These are phyloP conservation scores for Grosmannia huntii DNA, from an alignment of 2,329 filamentous ascomycete species.

Conservation along the genomic window DNA sequence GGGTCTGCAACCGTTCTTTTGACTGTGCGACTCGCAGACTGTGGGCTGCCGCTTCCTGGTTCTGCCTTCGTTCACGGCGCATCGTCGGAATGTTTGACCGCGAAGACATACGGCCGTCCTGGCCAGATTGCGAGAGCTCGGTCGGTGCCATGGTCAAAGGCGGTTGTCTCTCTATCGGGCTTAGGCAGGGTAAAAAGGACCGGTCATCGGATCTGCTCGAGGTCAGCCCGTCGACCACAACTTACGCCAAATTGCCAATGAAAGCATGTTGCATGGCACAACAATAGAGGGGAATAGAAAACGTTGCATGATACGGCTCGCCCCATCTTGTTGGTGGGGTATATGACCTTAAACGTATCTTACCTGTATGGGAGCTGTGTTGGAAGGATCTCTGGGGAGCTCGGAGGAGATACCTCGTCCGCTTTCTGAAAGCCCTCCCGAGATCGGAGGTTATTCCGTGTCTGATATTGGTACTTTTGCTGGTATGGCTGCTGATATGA, in stretches of 20 bases:
- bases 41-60: slow-evolving; percentile 25
- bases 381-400: slow-evolving; percentile 36
- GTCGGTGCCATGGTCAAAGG: not conserved
- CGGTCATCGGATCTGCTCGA: not conserved
- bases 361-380: slow-evolving; percentile 23
- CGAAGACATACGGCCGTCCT: slow-evolving; percentile 5
- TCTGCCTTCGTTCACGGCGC: slow-evolving; percentile 36
- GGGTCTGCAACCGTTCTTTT: slow-evolving; percentile 19
- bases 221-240: not conserved
- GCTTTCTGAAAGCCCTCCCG: not conserved
- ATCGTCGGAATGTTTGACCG: slow-evolving; percentile 34
- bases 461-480: slow-evolving; percentile 1
- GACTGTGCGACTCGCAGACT: slow-evolving; percentile 26
- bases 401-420: slow-evolving; percentile 40
- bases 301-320: no score
- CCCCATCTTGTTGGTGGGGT: no score
- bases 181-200: not conserved
- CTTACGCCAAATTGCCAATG: slow-evolving; percentile 5
- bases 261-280: not conserved
- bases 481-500: not conserved
- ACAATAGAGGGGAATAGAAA: slow-evolving; percentile 17
- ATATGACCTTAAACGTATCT: not conserved
- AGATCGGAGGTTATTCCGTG: not conserved
- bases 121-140: slow-evolving; percentile 10
- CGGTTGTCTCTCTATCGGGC: slow-evolving; percentile 33